Evolutionary conservation across 345 rosid species (phyloP), one percentile per base, ranked within the genome.

Genomic region (Syzygium jambos): DNA sequence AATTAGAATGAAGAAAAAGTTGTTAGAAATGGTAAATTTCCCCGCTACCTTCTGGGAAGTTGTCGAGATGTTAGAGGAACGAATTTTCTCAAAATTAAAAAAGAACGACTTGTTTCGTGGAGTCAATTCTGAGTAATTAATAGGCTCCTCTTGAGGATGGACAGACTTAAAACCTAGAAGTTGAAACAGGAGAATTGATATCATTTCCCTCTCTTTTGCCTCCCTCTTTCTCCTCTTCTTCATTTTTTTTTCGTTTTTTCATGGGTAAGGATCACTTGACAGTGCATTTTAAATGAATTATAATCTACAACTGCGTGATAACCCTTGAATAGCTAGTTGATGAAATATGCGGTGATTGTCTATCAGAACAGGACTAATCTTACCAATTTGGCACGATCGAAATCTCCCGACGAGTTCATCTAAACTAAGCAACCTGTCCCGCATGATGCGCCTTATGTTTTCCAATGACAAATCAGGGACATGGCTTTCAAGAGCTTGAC

Each of bases 381-480:
- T 85, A 85, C 86, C 86, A 13, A 85, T 85, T 46, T 85, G 86
- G 8, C 63, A 46, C n/a, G 86, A 30, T 38, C 27, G 68, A n/a
- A 55, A 85, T 85, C 86, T 38, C 85, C 86, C 86, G 27, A 56
- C 15, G 51, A 56, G 52, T 85, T 59, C 86, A 5, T 53, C 51
- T 23, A 55, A 30, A 19, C 49, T 85, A 23, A 85, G 63, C 17
- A 85, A 29, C 30, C 51, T 9, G 6, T 55, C 51, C 34, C 86
- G 65, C 43, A 85, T 55, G 63, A 85, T 85, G 5, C 86, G 86
- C 65, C 86, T 55, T 53, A 85, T 85, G 65, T 55, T 85, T 43
- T 85, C 86, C 86, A 85, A 85, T 2, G 86, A 85, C n/a, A 85
- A 25, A 55, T 85, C 86, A 21, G 86, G 86, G 86, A 85, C 86